Evolutionary conservation across 108 stramenopile species (phyloP), one percentile per base, ranked within the genome.

Genomic region (Discostella pseudostelligera): DNA sequence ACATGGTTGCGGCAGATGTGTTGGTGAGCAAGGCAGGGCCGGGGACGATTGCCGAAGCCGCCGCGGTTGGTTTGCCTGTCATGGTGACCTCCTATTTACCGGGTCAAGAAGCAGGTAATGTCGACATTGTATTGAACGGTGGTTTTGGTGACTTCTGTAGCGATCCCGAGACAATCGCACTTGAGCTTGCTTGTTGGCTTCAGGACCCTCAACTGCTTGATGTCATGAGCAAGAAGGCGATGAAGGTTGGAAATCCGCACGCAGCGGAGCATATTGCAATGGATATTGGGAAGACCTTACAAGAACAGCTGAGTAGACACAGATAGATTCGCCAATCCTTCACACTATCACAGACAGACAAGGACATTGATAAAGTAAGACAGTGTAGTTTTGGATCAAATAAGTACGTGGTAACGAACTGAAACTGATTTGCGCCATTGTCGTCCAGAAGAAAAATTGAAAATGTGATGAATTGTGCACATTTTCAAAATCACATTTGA

Each of bases 31-130:
- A 97, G 61, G 97, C 97, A 8, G 97, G 96, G 8, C 97, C 97
- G n/a, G 97, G 97, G 20, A 98, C 96, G 8, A 98, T 98, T 44
- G 97, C 97, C 13, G 97, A 98, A 76, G 96, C 97, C 17, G 93
- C 92, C 4, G 72, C 91, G 12, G 70, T 96, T 20, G 95, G 96
- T 2, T 60, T 98, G 4, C 97, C 97, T 3, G 56, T 96, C 19
- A 88, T 98, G 88, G 81, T 98, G 32, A 94, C 94, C 59, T 84
- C 84, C 56, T 93, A 82, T 69, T 56, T 93, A 25, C 92, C 92
- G 2, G 92, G 92, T 0, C 92, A 93, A 74, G 92, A 93, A 74
- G 92, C 86, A 14, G 92, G 92, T 0, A 93, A 93, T 64, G 87
- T 93, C 22, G 92, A 89, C 62, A 83, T 88, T 46, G 92, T 89